Evolutionary conservation across 2,329 filamentous ascomycete genomes (phyloP).

Genomic region (Xylaria sp.): DNA sequence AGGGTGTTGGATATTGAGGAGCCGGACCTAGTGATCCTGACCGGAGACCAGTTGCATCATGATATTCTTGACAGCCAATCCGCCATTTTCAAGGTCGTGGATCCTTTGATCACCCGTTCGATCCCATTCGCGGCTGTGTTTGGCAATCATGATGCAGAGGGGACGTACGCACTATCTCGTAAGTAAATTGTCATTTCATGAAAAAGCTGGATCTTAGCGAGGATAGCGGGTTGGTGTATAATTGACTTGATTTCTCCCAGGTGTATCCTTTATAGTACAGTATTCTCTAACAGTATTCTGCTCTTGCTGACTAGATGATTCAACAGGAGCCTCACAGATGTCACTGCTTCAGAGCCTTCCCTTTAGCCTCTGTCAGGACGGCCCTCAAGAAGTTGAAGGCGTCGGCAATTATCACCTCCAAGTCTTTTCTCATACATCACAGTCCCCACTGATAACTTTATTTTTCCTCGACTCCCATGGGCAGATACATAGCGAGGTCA

Average conservation of each 20-base stretch:
- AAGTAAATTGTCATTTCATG: no score
- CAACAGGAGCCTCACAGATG: slow-evolving; percentile 49
- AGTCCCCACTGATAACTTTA: slow-evolving; percentile 43
- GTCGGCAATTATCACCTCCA: slow-evolving; percentile 47
- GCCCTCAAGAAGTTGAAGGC: slow-evolving; percentile 45
- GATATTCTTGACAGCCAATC: slow-evolving; percentile 49
- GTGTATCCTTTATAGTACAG: no score
- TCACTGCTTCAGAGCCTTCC: slow-evolving; percentile 45
- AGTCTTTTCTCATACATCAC: slow-evolving; percentile 40
- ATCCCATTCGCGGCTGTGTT: slow-evolving; percentile 78
- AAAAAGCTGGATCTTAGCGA: no score
- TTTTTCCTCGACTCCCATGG: slow-evolving; percentile 49
- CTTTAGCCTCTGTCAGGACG: slow-evolving; percentile 45
- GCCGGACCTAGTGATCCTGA: slow-evolving; percentile 69
- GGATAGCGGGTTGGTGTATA: no score
- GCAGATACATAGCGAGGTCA: slow-evolving; percentile 43
- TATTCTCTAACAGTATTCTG: no score
- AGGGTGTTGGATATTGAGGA: slow-evolving; percentile 74
- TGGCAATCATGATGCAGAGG: slow-evolving; percentile 79
- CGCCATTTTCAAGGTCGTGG: slow-evolving; percentile 68
- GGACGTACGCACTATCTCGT: slow-evolving; percentile 54
- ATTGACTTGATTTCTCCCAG: no score
- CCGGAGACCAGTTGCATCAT: slow-evolving; percentile 70
- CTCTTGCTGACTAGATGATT: background rate
- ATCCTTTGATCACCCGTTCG: slow-evolving; percentile 70